Evolutionary conservation across 2,329 filamentous ascomycete species (phyloP).

Genomic region (Colletotrichum graminicola): DNA sequence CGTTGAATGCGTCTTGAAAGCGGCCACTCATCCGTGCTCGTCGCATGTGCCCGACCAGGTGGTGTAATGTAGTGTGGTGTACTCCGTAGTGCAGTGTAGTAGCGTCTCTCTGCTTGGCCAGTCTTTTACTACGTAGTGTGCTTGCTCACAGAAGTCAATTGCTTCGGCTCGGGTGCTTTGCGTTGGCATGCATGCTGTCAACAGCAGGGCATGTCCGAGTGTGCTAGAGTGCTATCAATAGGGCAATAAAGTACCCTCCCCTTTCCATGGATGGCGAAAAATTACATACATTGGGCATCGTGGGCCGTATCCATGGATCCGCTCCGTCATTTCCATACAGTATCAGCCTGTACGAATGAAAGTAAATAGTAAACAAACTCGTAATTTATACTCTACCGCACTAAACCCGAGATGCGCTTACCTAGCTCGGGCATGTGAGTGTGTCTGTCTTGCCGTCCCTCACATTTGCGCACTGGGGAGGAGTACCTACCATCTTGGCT

Average conservation of each 20-base stretch:
- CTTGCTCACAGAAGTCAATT: constrained; percentile 18
- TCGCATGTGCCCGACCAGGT: constrained; percentile 5
- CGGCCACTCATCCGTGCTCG: constrained; percentile 25
- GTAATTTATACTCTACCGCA: background rate
- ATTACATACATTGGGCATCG: constrained; percentile 34
- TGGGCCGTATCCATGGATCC: constrained; percentile 36
- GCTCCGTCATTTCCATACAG: constrained; percentile 35
- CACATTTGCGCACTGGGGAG: background rate
- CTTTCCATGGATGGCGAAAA: constrained; percentile 37
- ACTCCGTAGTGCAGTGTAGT: too few relatives aligned
- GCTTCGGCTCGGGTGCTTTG: constrained; percentile 12
- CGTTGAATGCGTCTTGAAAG: constrained; percentile 6
- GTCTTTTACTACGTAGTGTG: background rate
- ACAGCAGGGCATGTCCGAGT: constrained; percentile 1
- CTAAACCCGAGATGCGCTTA: constrained; percentile 11
- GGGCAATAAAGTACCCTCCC: constrained; percentile 15
- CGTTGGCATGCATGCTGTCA: constrained; percentile 8
- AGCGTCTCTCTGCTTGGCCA: background rate
- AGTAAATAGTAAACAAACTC: constrained; percentile 11
- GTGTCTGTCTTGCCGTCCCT: background rate
- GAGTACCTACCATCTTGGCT: constrained; percentile 25
- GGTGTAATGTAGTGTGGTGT: background rate
- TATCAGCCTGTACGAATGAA: background rate
- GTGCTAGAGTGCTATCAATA: constrained; percentile 6
- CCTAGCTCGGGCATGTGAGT: constrained; percentile 6